Evolutionary conservation across 2,329 filamentous ascomycete genomes (phyloP).

Genomic region (Penicillium sp.): DNA sequence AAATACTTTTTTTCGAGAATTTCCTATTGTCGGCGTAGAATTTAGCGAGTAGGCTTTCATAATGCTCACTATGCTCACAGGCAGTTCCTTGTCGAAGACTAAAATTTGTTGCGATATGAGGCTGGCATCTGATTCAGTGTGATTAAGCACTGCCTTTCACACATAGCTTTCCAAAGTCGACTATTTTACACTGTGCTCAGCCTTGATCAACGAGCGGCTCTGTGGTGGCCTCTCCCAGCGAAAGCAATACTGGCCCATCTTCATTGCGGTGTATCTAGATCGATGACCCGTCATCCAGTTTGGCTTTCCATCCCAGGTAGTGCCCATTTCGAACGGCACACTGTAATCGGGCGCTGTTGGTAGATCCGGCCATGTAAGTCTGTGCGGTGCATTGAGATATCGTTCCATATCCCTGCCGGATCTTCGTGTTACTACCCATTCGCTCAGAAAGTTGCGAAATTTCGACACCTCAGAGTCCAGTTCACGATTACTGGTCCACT

Average conservation of each 20-base stretch:
- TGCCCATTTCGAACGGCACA: slow-evolving; percentile 15
- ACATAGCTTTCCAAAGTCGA: no score
- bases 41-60: no score
- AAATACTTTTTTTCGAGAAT: no score
- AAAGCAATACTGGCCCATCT: slow-evolving; percentile 17
- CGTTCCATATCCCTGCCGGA: slow-evolving; percentile 8
- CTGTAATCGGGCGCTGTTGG: slow-evolving; percentile 14
- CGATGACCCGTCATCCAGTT: slow-evolving; percentile 10
- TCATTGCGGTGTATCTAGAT: slow-evolving; percentile 10
- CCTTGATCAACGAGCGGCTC: slow-evolving; percentile 8
- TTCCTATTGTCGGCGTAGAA: no score
- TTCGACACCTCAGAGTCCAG: slow-evolving; percentile 16
- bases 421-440: slow-evolving; percentile 12
- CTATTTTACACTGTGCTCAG: not conserved
- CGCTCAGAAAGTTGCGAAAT: slow-evolving; percentile 16
- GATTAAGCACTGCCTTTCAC: no score
- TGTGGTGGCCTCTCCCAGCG: slow-evolving; percentile 15
- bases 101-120: no score
- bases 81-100: no score
- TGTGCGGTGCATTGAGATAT: slow-evolving; percentile 19
- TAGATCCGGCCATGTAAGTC: slow-evolving; percentile 15
- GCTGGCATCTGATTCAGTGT: no score
- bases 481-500: slow-evolving; percentile 14
- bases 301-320: slow-evolving; percentile 9
- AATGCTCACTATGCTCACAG: no score